Percentiles rank a stretch among this genome's conserved stretches.
Conservation (phyloP, 1,139 yeast species). For the Pichia sp. region DNA sequence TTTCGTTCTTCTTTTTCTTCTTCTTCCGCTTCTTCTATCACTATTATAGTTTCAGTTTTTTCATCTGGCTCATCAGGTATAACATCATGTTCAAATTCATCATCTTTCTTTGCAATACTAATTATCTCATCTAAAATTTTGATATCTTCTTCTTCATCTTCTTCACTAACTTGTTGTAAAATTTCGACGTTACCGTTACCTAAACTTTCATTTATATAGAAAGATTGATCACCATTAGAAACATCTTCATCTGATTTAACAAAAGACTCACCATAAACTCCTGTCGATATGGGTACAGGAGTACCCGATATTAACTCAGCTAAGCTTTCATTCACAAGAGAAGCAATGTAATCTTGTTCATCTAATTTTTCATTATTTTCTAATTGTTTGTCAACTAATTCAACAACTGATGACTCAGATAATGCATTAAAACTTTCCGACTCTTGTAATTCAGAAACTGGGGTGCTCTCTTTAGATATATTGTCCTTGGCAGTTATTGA, state of each 20-base stretch:
- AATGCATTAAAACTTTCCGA: conserved; percentile 16
- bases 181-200: conserved; percentile 3
- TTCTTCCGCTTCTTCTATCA: neutral
- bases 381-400: neutral
- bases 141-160: neutral
- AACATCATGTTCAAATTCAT: no score
- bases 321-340: conserved; percentile 21
- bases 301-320: neutral
- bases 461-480: neutral
- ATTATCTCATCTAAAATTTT: no score
- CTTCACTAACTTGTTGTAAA: neutral
- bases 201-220: conserved; percentile 16
- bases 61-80: no score
- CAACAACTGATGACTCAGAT: conserved; percentile 24
- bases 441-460: neutral
- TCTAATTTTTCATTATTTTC: conserved; percentile 5
- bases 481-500: no score
- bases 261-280: conserved; percentile 12
- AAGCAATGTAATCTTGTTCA: conserved; percentile 24
- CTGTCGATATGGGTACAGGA: neutral
- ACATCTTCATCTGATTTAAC: conserved; percentile 4
- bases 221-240: conserved; percentile 10
- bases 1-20: neutral
- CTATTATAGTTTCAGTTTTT: no score
- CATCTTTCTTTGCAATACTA: no score